Conservation (phyloP, 2,329 filamentous ascomycete species). For the Cladosporium sp. region DNA sequence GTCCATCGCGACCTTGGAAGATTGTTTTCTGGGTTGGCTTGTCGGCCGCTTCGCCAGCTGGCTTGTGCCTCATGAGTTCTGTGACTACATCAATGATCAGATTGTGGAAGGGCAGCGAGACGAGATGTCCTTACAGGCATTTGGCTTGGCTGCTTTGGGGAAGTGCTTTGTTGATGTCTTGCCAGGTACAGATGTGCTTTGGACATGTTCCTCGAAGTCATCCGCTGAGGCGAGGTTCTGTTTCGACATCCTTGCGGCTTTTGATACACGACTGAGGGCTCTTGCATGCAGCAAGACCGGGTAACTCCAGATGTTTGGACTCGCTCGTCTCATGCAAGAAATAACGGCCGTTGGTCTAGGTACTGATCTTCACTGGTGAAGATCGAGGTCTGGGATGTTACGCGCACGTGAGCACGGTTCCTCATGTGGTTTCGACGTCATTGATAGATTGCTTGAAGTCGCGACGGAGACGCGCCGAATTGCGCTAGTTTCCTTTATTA, state of each 20-base stretch:
- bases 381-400: not conserved
- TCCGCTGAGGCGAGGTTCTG: constrained; percentile 23
- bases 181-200: constrained; percentile 23
- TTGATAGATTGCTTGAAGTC: too few species aligned
- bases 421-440: too few species aligned
- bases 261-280: not conserved
- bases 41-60: constrained; percentile 28
- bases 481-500: too few species aligned
- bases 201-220: constrained; percentile 26
- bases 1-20: constrained; percentile 58
- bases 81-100: constrained; percentile 41
- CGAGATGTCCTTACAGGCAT: constrained; percentile 35
- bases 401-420: too few species aligned
- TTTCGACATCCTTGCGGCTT: not conserved
- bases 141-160: constrained; percentile 29
- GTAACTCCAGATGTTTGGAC: not conserved
- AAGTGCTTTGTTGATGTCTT: constrained; percentile 21
- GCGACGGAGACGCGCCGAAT: too few species aligned
- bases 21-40: constrained; percentile 31
- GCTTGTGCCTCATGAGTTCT: constrained; percentile 48
- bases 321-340: not conserved
- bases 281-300: not conserved
- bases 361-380: not conserved
- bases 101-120: constrained; percentile 18
- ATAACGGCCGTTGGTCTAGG: too few species aligned